Percentiles rank a stretch among this genome's conserved stretches.
Evolutionary conservation across 176 grass and related monocot species (phyloP).

Genomic region (Zizania latifolia): DNA sequence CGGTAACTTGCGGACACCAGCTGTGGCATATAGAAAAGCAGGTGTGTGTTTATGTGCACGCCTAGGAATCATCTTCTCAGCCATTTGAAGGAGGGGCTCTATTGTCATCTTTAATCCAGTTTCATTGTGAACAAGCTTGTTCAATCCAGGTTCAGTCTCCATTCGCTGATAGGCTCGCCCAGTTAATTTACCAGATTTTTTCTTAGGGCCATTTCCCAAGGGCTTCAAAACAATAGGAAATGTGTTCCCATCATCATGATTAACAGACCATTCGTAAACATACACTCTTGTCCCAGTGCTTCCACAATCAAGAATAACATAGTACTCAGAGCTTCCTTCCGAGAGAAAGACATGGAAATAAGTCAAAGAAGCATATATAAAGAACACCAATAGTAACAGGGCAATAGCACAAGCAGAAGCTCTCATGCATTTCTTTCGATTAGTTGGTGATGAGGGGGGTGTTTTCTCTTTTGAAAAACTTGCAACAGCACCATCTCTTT

Average conservation of each 20-base stretch:
- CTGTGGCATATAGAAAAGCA: conserved; percentile 92
- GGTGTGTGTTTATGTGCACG: conserved; percentile 71
- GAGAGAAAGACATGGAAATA: conserved; percentile 67
- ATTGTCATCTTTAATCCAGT: conserved; percentile 66
- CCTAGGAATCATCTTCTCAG: conserved; percentile 76
- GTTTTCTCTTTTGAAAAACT: conserved; percentile 95
- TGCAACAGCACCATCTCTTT: conserved; percentile 55
- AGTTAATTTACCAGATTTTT: conserved; percentile 56
- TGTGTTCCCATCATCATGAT: conserved; percentile 50
- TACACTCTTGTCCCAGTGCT: conserved; percentile 92
- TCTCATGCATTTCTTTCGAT: conserved; percentile 64
- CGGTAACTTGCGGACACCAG: conserved; percentile 83
- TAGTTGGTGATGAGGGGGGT: conserved; percentile 72
- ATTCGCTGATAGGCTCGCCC: conserved; percentile 86
- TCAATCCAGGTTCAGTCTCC: conserved; percentile 97
- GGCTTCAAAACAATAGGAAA: conserved; percentile 80
- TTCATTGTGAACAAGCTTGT: conserved; percentile 87
- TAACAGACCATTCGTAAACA: conserved; percentile 84
- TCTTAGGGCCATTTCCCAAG: conserved; percentile 64
- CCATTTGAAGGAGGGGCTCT: conserved; percentile 87
- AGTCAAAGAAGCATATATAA: conserved; percentile 61
- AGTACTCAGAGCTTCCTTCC: conserved; percentile 74
- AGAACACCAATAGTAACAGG: conserved; percentile 42
- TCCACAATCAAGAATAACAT: conserved; percentile 96
- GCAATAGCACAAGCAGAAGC: conserved; percentile 41